These are phyloP conservation scores for Powellomyces hirtus DNA, from an alignment of 192 early-diverging fungal genomes.

Conservation along the genomic window DNA sequence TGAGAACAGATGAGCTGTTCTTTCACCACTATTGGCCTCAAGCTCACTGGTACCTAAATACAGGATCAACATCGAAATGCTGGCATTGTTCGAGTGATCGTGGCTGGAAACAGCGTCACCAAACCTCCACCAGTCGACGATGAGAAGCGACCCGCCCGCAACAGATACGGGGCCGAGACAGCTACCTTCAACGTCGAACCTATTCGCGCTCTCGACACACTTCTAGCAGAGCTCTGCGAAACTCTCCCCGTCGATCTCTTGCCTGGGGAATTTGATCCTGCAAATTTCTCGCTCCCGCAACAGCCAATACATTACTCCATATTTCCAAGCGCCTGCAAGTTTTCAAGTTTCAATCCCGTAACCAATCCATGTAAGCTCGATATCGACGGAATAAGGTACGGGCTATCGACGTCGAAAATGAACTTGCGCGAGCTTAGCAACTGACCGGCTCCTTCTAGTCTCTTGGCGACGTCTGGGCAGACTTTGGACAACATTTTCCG, in stretches of 20 bases:
- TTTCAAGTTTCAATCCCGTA: constrained; percentile 62
- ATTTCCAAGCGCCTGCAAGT: constrained; percentile 58
- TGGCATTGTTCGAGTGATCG: constrained; percentile 67
- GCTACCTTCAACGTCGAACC: constrained; percentile 42
- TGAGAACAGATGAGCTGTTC: too few relatives aligned
- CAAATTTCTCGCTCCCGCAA: constrained; percentile 79
- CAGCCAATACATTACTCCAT: constrained; percentile 75
- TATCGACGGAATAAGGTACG: constrained; percentile 64
- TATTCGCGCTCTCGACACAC: constrained; percentile 58
- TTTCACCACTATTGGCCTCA: too few relatives aligned
- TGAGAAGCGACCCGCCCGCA: constrained; percentile 35
- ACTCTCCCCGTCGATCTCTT: constrained; percentile 71
- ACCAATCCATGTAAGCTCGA: constrained; percentile 81
- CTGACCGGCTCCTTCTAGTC: too few relatives aligned
- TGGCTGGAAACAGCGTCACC: constrained; percentile 69
- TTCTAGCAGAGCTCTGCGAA: constrained; percentile 63
- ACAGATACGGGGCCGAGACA: constrained; percentile 15
- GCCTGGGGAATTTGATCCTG: constrained; percentile 79
- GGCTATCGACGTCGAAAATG: too few relatives aligned
- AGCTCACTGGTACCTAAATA: too few relatives aligned
- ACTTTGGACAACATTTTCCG: constrained; percentile 81
- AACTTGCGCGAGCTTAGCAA: too few relatives aligned
- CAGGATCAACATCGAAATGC: constrained; percentile 58
- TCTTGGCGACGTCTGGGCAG: constrained; percentile 84
- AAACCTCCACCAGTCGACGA: constrained; percentile 35